Conservation (phyloP, 192 early-diverging fungal genomes). For the Phycomyces nitens region DNA sequence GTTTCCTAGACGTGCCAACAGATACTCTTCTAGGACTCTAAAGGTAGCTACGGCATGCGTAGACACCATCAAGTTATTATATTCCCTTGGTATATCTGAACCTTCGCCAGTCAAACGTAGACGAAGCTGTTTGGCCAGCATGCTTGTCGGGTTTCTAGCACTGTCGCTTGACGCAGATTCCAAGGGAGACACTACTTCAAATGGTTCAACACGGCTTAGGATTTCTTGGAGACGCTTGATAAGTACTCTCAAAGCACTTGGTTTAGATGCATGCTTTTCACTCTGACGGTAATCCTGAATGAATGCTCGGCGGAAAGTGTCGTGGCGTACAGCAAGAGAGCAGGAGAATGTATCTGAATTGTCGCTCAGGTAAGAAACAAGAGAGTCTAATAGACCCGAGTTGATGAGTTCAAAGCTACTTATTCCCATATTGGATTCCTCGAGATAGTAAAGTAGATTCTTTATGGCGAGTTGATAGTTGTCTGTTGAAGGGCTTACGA, state of each 20-base stretch:
- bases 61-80: constrained; percentile 59
- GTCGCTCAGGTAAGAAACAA: constrained; percentile 50
- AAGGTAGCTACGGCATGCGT: constrained; percentile 88
- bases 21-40: constrained; percentile 74
- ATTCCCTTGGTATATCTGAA: constrained; percentile 44
- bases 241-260: constrained; percentile 47
- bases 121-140: constrained; percentile 76
- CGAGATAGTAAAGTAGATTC: constrained; percentile 24
- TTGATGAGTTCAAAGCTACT: constrained; percentile 79
- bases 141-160: constrained; percentile 46
- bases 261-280: constrained; percentile 18
- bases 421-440: constrained; percentile 41
- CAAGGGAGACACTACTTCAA: constrained; percentile 53
- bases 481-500: background rate
- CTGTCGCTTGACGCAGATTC: constrained; percentile 33
- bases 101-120: constrained; percentile 56
- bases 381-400: constrained; percentile 64
- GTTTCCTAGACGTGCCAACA: constrained; percentile 52
- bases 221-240: constrained; percentile 69
- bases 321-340: constrained; percentile 11
- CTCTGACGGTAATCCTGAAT: constrained; percentile 41
- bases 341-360: background rate
- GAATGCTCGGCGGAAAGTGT: constrained; percentile 56
- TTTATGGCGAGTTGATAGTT: constrained; percentile 22
- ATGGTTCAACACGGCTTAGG: constrained; percentile 63